Evolutionary conservation across 139 green algal genomes (phyloP), one percentile per base, ranked within the genome.

Genomic region (Tetratostichococcus sp.): DNA sequence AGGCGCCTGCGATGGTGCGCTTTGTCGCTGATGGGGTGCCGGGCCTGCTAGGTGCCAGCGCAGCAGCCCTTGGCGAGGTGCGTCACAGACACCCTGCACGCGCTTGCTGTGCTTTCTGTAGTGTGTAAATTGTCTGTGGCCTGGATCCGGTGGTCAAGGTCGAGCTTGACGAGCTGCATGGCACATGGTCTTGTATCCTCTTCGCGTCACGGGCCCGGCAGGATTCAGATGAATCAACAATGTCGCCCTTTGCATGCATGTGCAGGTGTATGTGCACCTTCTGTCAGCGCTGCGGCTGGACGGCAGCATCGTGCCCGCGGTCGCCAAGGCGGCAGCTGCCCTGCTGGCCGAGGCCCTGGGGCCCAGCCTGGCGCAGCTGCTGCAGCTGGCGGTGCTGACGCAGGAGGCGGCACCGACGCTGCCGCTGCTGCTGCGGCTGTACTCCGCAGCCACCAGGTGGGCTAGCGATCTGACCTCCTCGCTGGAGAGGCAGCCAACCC

Each of bases 401-500:
- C 14, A 17, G 19, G 50, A 62, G 50, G 50, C 50, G 19, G 11
- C 50, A 17, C 14, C 65, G 2, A 22, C 16, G 71, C 32, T 75
- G 43, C 35, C 71, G 11, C 43, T 39, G 28, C 71, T 75, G 31
- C 71, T 75, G 71, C 71, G 35, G 43, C 71, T 75, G 11, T 75
- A 75, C 32, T 58, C 43, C 11, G 30, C 50, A 21, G 71, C 71
- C 19, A 26, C 28, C 30, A 31, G 23, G 50, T 62, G 50, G 2
- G 50, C 39, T 26, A 17, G 17, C 14, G 2, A 17, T n/a, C 11
- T 62, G 50, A 50, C 8, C 6, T 50, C 8, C 8, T 50, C 39
- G 39, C 39, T 50, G 6, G 39, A 21, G 39, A 11, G 8, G 11
- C 11, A 11, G 39, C 39, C 39, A 50, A 21, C 8, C 11, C 11